A percentile compares a stretch with the other conserved stretches of the same genome.
phyloP scores from a whole-genome alignment of 139 green algal species.

The Parachlorella kessleri region DNA sequence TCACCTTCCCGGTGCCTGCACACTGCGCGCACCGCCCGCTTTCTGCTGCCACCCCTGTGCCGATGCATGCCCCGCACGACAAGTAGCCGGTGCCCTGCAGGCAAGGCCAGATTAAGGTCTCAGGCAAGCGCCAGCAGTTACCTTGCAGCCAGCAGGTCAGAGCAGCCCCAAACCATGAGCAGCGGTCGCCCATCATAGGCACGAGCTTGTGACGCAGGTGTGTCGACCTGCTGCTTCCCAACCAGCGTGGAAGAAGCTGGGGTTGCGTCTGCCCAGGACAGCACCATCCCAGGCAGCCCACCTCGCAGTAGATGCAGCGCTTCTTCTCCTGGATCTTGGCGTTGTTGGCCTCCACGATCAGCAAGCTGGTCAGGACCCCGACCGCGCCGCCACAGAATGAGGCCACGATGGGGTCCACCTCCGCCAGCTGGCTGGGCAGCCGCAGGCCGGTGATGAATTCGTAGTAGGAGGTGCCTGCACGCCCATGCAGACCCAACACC shows the following conservation, averaged over 20 bases:
- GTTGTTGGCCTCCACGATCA: constrained; percentile 98
- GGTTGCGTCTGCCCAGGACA: no score
- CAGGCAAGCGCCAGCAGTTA: no score
- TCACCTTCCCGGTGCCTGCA: constrained; percentile 91
- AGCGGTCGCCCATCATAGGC: no score
- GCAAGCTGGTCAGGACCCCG: constrained; percentile 90
- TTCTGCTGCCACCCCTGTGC: constrained; percentile 47
- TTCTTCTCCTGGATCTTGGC: constrained; percentile 79
- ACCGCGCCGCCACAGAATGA: constrained; percentile 96
- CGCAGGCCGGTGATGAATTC: constrained; percentile 93
- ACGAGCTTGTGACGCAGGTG: no score
- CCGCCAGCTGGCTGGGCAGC: constrained; percentile 87
- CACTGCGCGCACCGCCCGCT: constrained; percentile 65
- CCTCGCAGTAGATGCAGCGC: constrained; percentile 80
- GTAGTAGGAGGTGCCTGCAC: constrained; percentile 79
- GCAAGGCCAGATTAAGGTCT: no score
- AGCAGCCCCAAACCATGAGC: no score
- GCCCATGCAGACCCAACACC: no score
- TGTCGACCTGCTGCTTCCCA: no score
- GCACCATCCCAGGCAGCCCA: no score
- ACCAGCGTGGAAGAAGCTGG: no score
- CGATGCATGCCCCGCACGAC: constrained; percentile 86
- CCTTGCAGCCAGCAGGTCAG: no score
- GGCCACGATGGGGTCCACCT: constrained; percentile 98
- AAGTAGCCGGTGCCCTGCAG: constrained; percentile 90